Percentiles rank a stretch among this genome's conserved stretches.
Conservation (phyloP, 768 basidiomycete species). For the Leccinum incarnatum region DNA sequence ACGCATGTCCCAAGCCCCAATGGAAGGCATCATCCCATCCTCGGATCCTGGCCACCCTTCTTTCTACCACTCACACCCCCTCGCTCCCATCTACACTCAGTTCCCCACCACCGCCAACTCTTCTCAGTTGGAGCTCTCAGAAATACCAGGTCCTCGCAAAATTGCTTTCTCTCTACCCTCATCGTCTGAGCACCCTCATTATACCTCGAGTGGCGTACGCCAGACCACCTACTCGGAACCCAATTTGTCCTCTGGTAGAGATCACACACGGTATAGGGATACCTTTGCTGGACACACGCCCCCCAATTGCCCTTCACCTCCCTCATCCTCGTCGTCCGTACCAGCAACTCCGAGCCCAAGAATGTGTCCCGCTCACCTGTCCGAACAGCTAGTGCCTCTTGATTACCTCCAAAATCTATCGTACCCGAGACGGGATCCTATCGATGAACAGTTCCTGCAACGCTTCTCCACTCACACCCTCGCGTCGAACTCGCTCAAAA, state of each 20-base stretch:
- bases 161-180: constrained; percentile 32
- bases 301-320: constrained; percentile 29
- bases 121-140: constrained; percentile 28
- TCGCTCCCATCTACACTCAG: constrained; percentile 27
- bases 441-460: constrained; percentile 62
- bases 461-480: constrained; percentile 44
- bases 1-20: constrained; percentile 32
- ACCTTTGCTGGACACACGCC: constrained; percentile 19
- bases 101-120: constrained; percentile 32
- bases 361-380: constrained; percentile 18
- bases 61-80: constrained; percentile 23
- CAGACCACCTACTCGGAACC: constrained; percentile 35
- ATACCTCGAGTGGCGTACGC: constrained; percentile 18
- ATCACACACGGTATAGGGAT: constrained; percentile 24
- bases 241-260: constrained; percentile 21
- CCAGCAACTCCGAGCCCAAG: constrained; percentile 38
- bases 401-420: constrained; percentile 56
- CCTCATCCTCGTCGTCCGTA: constrained; percentile 38
- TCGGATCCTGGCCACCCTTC: constrained; percentile 19
- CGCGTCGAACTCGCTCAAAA: constrained; percentile 20
- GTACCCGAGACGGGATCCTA: constrained; percentile 57
- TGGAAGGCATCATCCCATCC: constrained; percentile 28
- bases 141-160: constrained; percentile 23
- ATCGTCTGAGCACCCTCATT: constrained; percentile 24
- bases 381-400: constrained; percentile 55